Base-by-base conservation (phyloP, 2,329 filamentous ascomycete genomes). In the Phaeomoniella chlamydospora region DNA sequence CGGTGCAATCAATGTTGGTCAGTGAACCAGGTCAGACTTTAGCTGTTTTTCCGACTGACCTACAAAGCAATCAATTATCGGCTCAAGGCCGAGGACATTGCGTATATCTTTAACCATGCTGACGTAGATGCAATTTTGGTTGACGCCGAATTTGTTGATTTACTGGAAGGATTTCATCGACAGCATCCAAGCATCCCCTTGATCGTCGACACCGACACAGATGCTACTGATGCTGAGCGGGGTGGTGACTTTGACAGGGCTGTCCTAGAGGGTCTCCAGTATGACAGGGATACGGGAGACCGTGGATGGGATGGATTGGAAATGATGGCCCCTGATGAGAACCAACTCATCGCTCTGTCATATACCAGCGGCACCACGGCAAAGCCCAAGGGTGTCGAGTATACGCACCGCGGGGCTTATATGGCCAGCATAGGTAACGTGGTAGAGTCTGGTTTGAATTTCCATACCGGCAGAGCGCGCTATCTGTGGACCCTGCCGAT, bases 351-450 rank as follows among this genome's bases (percentile, higher is more conserved):
- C 41, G 85, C 87, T 3, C 74, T 98, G 37, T 84, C 88, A 1
- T 96, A 96, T 55, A 98, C 90, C 0, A 90, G 81, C 17, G 88
- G 88, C 3, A 96, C 90, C 1, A 96, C 90, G 0, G 86, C 87
- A 1, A 68, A 72, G 18, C 90, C 90, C 2, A 96, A 98, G 56
- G 90, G 90, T 4, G 88, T 94, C 3, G 77, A 93, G 37, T 94
- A 81, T 52, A 94, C 85, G 2, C 84, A 96, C 55, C 72, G 90
- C 33, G 82, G 87, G 3, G 76, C 75, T 5, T 98, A 96, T 52
- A 67, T 98, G 10, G 88, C 85, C 1, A 68, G 85, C 0, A 51
- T 94, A 45, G 87, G 67, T 9, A 96, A 96, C 54, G 65, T 96
- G 1, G 74, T 96, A 39, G 90, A 98, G 55, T 85, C 82, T 1